A percentile compares a stretch with the other conserved stretches of the same genome.
These are phyloP conservation scores for Penicillium ochrochloron DNA, from an alignment of 495 filamentous ascomycete genomes.

Conservation along the genomic window DNA sequence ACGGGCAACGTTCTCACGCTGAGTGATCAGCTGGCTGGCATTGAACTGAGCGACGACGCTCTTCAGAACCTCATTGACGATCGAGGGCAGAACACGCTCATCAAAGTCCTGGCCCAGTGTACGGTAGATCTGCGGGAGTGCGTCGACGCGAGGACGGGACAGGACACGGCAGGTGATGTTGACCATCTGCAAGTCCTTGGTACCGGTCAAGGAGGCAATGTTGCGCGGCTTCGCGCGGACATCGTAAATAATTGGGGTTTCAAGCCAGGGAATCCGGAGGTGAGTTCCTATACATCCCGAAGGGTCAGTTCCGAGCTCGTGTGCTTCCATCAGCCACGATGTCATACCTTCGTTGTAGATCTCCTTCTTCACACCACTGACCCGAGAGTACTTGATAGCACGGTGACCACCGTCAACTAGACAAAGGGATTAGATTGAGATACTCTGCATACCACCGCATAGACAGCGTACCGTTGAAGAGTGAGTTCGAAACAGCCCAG, in stretches of 20 bases:
- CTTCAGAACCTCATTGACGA: slow-evolving; percentile 98
- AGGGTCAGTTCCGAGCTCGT: slow-evolving; percentile 27
- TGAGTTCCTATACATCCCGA: slow-evolving; percentile 74
- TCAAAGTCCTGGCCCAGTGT: slow-evolving; percentile 96
- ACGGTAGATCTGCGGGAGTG: slow-evolving; percentile 94
- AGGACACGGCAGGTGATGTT: slow-evolving; percentile 99
- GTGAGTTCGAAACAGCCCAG: slow-evolving; percentile 74
- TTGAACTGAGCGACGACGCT: slow-evolving; percentile 99
- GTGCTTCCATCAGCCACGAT: background rate
- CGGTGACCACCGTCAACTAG: slow-evolving; percentile 98
- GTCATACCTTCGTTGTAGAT: slow-evolving; percentile 90
- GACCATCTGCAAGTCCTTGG: slow-evolving; percentile 99
- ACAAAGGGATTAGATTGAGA: slow-evolving; percentile 19
- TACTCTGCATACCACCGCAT: background rate
- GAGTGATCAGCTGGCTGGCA: slow-evolving; percentile 95
- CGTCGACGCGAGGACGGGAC: slow-evolving; percentile 82
- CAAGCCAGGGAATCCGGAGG: slow-evolving; percentile 92
- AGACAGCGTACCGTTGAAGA: slow-evolving; percentile 80
- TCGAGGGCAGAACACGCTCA: slow-evolving; percentile 93
- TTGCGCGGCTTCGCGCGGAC: slow-evolving; percentile 97
- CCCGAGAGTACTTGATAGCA: slow-evolving; percentile 95
- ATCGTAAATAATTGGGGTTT: slow-evolving; percentile 95
- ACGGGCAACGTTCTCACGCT: slow-evolving; percentile 92
- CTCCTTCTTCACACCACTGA: slow-evolving; percentile 93
- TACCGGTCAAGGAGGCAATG: slow-evolving; percentile 95